phyloP scores from a whole-genome alignment of 2,329 filamentous ascomycete genomes.

The Penicillium glabrum region DNA sequence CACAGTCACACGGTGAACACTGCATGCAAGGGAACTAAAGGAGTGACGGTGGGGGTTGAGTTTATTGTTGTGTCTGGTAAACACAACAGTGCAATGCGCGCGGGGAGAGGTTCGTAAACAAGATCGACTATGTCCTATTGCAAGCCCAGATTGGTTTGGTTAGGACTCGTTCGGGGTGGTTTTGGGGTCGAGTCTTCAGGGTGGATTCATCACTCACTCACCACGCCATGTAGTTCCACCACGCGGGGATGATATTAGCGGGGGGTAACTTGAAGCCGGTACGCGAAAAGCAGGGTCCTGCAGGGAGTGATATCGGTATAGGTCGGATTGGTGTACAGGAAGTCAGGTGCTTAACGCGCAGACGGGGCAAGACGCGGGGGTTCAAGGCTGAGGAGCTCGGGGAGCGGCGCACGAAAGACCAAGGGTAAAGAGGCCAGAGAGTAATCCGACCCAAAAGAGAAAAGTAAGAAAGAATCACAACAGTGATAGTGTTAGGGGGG shows the following conservation, averaged over 20 bases:
- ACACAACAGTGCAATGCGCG: background rate
- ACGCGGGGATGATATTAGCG: conserved; percentile 3
- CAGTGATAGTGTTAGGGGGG: background rate
- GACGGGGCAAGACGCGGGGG: background rate
- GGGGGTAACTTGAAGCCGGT: background rate
- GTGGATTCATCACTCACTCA: conserved; percentile 14
- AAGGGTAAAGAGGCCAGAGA: background rate
- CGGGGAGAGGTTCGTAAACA: background rate
- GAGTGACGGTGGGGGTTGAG: background rate
- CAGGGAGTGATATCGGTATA: background rate
- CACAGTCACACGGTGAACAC: conserved; percentile 7
- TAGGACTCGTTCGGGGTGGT: background rate
- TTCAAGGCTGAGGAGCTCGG: background rate
- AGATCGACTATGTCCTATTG: background rate
- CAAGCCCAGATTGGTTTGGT: background rate
- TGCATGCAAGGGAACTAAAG: conserved; percentile 17
- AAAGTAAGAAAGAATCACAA: background rate
- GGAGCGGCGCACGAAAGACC: background rate
- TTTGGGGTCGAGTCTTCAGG: background rate
- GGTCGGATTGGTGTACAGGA: background rate
- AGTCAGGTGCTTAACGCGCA: background rate
- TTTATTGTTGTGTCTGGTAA: background rate
- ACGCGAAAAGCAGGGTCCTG: background rate
- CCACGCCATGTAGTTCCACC: conserved; percentile 21
- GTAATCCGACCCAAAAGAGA: background rate